phyloP scores from a whole-genome alignment of 176 grass and related monocot species.

The Triticum monococcum region DNA sequence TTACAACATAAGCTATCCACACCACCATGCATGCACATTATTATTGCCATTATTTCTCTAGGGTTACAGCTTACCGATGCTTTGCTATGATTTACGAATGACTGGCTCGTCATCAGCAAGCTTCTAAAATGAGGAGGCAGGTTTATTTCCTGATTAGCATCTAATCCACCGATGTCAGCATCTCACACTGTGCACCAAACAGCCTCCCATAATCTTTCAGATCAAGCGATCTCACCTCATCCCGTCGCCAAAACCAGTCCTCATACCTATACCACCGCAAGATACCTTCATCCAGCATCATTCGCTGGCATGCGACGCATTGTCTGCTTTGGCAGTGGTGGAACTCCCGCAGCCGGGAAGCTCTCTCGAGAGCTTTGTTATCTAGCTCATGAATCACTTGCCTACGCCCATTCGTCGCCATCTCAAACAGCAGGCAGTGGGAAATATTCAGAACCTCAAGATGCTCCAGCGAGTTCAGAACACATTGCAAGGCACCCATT shows the following conservation, averaged over 20 bases:
- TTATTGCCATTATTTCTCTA: conserved; percentile 33
- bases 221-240: conserved; percentile 85
- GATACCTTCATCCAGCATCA: conserved; percentile 81
- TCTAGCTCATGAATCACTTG: conserved; percentile 71
- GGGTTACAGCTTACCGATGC: conserved; percentile 12
- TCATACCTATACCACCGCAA: conserved; percentile 98
- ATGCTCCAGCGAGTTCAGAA: conserved; percentile 52
- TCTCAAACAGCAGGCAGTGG: conserved; percentile 73
- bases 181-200: conserved; percentile 74
- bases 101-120: neutral
- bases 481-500: conserved; percentile 57
- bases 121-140: conserved; percentile 30
- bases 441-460: conserved; percentile 94
- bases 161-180: conserved; percentile 56
- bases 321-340: conserved; percentile 64
- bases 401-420: conserved; percentile 44
- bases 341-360: conserved; percentile 65
- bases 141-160: conserved; percentile 18
- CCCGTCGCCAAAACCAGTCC: conserved; percentile 81
- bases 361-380: conserved; percentile 43
- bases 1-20: conserved; percentile 39
- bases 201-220: conserved; percentile 73
- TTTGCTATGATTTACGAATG: conserved; percentile 34
- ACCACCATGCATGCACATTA: conserved; percentile 29
- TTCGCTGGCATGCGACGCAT: conserved; percentile 75